Evolutionary conservation across 768 basidiomycete species (phyloP).

Genomic region (Amanita jacksonii): DNA sequence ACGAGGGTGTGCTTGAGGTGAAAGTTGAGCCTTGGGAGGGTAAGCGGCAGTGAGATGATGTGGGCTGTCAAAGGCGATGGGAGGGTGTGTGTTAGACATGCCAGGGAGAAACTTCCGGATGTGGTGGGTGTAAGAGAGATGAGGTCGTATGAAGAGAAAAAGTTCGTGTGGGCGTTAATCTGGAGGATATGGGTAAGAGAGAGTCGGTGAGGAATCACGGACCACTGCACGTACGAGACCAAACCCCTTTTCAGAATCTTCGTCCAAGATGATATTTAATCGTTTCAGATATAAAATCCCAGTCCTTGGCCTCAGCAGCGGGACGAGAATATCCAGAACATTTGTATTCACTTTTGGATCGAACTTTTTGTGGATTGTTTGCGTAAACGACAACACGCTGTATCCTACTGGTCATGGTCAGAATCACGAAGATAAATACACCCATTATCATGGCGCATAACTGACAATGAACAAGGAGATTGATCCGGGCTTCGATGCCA

Average conservation of each 20-base stretch:
- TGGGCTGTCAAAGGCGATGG: slow-evolving; percentile 74
- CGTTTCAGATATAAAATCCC: slow-evolving; percentile 65
- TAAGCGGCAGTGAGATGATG: slow-evolving; percentile 72
- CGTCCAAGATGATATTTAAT: slow-evolving; percentile 71
- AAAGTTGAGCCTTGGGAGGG: slow-evolving; percentile 69
- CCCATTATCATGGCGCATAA: slow-evolving; percentile 8
- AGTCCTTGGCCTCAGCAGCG: slow-evolving; percentile 45
- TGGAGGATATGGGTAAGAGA: slow-evolving; percentile 20
- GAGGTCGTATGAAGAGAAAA: slow-evolving; percentile 65
- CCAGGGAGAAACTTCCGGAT: slow-evolving; percentile 59
- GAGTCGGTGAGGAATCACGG: neutral
- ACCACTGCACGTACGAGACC: slow-evolving; percentile 45
- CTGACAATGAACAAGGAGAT: slow-evolving; percentile 66
- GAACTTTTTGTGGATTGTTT: slow-evolving; percentile 61
- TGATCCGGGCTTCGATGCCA: slow-evolving; percentile 23
- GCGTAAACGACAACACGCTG: slow-evolving; percentile 68
- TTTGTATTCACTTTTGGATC: slow-evolving; percentile 66
- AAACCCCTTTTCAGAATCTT: slow-evolving; percentile 81
- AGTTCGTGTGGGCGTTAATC: slow-evolving; percentile 60
- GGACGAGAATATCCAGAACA: slow-evolving; percentile 46
- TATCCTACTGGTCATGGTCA: slow-evolving; percentile 75
- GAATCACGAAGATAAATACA: neutral
- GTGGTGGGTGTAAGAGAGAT: slow-evolving; percentile 71
- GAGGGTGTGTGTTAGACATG: slow-evolving; percentile 70
- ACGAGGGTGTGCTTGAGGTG: slow-evolving; percentile 78